phyloP scores from a whole-genome alignment of 2,329 filamentous ascomycete genomes.

The Monilinia fructicola region DNA sequence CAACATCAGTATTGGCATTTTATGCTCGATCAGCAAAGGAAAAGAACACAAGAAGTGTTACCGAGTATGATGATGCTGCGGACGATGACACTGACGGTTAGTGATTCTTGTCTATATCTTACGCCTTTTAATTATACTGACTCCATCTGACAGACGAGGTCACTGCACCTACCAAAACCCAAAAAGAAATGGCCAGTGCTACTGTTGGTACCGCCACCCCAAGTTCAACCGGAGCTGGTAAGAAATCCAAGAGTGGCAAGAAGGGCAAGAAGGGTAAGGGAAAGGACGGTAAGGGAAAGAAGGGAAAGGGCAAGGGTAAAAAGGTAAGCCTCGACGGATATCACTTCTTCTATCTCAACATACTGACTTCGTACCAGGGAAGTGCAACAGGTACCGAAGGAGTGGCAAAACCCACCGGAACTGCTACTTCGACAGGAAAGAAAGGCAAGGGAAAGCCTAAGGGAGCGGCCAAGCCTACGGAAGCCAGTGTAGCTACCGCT shows the following conservation, averaged over 20 bases:
- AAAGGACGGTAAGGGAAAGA: no score
- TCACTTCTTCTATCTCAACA: neutral
- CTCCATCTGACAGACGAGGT: neutral
- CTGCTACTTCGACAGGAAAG: conserved; percentile 16
- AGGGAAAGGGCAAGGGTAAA: neutral
- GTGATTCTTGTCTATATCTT: neutral
- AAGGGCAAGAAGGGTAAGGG: neutral
- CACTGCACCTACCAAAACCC: neutral
- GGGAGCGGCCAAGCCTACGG: no score
- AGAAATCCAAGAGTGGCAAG: conserved; percentile 19
- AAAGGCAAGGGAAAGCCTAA: conserved; percentile 24
- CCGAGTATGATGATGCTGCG: neutral
- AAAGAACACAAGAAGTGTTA: neutral
- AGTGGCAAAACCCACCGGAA: neutral
- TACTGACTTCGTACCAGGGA: conserved; percentile 7
- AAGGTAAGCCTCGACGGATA: neutral
- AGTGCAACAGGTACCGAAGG: neutral
- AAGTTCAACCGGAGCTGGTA: conserved; percentile 15
- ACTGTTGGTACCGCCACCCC: neutral
- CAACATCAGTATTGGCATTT: conserved; percentile 27
- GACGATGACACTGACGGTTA: conserved; percentile 1
- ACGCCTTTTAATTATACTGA: neutral
- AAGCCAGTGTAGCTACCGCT: no score
- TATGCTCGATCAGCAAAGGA: conserved; percentile 33
- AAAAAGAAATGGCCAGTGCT: conserved; percentile 1